These are phyloP conservation scores for Alternaria postmessia DNA, from an alignment of 2,329 filamentous ascomycete species.

Conservation along the genomic window DNA sequence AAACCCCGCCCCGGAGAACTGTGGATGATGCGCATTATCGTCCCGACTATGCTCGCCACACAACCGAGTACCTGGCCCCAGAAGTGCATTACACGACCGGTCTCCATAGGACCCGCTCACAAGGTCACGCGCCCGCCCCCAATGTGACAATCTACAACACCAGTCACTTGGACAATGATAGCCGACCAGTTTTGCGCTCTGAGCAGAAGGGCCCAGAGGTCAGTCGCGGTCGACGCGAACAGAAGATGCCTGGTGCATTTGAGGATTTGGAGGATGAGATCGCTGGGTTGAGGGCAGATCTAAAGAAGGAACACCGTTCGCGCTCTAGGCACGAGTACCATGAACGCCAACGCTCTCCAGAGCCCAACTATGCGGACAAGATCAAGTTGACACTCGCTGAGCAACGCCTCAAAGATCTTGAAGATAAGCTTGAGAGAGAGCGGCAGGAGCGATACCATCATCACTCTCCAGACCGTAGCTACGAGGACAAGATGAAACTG, in stretches of 20 bases:
- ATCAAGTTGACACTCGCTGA: conserved; percentile 14
- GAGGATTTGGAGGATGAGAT: conserved; percentile 46
- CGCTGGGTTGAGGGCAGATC: conserved; percentile 39
- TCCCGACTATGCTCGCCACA: conserved; percentile 35
- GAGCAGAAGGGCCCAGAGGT: conserved; percentile 36
- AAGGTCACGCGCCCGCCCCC: conserved; percentile 54
- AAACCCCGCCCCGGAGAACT: conserved; percentile 24
- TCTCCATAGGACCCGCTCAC: conserved; percentile 56
- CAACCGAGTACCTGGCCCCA: conserved; percentile 42
- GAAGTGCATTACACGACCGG: conserved; percentile 39
- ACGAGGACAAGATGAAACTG: conserved; percentile 43
- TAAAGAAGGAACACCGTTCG: conserved; percentile 35
- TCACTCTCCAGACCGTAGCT: conserved; percentile 35
- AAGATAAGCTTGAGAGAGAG: conserved; percentile 14
- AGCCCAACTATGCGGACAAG: conserved; percentile 12
- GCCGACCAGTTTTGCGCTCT: conserved; percentile 44
- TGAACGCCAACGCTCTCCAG: conserved; percentile 22
- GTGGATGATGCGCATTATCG: conserved; percentile 27
- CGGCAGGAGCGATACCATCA: conserved; percentile 23
- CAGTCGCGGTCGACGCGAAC: conserved; percentile 38
- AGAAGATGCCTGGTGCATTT: conserved; percentile 44
- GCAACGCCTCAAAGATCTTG: conserved; percentile 15
- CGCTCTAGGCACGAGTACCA: conserved; percentile 33
- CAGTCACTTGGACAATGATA: conserved; percentile 50
- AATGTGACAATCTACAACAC: conserved; percentile 59